phyloP scores from a whole-genome alignment of 768 basidiomycete species.

The Fomitopsis pulvina region DNA sequence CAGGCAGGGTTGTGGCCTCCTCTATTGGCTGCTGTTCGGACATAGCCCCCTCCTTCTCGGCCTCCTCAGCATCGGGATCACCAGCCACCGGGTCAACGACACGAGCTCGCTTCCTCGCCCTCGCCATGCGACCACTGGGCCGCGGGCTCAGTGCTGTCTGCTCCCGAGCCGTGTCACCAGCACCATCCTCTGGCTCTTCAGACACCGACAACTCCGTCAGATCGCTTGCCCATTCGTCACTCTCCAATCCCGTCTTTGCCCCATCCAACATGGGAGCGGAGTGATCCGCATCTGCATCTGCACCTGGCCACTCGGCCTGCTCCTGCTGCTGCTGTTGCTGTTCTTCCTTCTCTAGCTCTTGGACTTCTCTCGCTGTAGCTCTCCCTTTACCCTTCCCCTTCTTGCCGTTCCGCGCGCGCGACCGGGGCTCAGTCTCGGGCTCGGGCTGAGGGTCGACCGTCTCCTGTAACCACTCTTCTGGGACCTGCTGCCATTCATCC shows the following conservation, averaged over 20 bases:
- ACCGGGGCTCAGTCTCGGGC: too few relatives aligned
- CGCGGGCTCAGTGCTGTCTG: not conserved
- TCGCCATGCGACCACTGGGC: not conserved
- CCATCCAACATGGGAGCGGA: conserved; percentile 1
- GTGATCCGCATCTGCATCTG: conserved; percentile 3
- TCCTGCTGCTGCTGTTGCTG: too few relatives aligned
- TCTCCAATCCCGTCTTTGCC: conserved; percentile 50
- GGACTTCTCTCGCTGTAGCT: conserved; percentile 10
- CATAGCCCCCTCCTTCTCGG: not conserved
- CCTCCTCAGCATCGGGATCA: not conserved
- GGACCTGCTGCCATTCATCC: conserved; percentile 72
- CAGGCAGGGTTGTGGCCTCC: conserved; percentile 26
- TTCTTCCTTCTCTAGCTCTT: too few relatives aligned
- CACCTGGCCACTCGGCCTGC: conserved; percentile 14
- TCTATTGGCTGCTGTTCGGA: conserved; percentile 14
- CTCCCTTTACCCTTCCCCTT: conserved; percentile 17
- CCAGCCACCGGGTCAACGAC: not conserved
- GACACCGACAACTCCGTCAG: conserved; percentile 65
- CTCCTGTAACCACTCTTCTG: conserved; percentile 61
- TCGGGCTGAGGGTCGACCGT: not conserved
- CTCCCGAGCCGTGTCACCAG: conserved; percentile 3
- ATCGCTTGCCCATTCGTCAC: conserved; percentile 64
- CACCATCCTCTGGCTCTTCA: conserved; percentile 17
- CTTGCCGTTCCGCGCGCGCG: conserved; percentile 11
- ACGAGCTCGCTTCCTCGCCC: not conserved